phyloP scores from a whole-genome alignment of 257 asterid genomes.

The Lycium ferocissimum region DNA sequence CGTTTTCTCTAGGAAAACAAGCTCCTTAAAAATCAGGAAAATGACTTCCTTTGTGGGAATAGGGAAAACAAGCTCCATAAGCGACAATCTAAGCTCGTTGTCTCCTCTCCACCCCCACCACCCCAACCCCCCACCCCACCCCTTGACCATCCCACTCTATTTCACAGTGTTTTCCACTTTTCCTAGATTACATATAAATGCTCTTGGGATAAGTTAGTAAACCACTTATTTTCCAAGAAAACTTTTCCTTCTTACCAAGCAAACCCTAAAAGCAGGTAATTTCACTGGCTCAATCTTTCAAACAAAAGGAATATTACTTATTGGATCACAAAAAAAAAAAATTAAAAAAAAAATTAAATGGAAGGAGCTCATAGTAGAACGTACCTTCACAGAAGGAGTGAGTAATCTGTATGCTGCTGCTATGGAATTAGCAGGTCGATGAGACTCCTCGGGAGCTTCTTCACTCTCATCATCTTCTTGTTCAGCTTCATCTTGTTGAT shows the following conservation, averaged over 20 bases:
- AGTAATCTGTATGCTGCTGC: constrained; percentile 84
- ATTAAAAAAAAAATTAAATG: neutral
- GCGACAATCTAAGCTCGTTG: too few species aligned
- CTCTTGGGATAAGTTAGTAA: too few species aligned
- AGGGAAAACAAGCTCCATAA: too few species aligned
- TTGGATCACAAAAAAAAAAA: neutral
- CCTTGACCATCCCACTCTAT: too few species aligned
- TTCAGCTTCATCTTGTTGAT: constrained; percentile 53
- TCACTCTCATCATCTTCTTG: constrained; percentile 79
- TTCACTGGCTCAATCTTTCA: neutral
- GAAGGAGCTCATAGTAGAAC: neutral
- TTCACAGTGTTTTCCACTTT: too few species aligned
- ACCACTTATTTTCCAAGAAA: neutral
- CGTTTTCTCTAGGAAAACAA: too few species aligned
- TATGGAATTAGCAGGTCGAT: constrained; percentile 74
- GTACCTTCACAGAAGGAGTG: constrained; percentile 98
- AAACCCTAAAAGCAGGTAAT: neutral
- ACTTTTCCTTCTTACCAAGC: too few species aligned
- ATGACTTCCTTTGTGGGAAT: too few species aligned
- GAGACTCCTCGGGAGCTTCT: constrained; percentile 79
- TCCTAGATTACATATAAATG: too few species aligned
- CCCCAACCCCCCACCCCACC: too few species aligned
- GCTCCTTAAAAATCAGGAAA: too few species aligned
- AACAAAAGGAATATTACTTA: constrained; percentile 12
- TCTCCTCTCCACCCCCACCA: too few species aligned